Conservation (phyloP, 2,329 filamentous ascomycete genomes). For the Aspergillus sp. region DNA sequence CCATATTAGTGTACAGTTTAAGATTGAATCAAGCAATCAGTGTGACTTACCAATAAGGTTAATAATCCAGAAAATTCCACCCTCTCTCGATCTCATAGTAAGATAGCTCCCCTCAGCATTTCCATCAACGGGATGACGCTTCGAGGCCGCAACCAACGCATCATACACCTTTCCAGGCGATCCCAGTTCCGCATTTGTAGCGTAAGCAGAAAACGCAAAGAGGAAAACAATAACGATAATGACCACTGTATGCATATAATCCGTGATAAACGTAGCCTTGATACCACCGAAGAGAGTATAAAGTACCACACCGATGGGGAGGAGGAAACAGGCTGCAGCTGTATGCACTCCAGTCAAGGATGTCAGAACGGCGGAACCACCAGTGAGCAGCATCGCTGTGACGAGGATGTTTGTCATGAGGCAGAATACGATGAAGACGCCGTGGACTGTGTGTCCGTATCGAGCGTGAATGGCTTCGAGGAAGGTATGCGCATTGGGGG, state of each 20-base stretch:
- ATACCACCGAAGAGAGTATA: slow-evolving; percentile 75
- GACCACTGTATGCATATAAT: slow-evolving; percentile 77
- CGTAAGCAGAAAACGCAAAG: slow-evolving; percentile 78
- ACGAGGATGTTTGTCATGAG: slow-evolving; percentile 83
- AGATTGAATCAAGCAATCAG: background rate
- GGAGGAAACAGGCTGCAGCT: slow-evolving; percentile 75
- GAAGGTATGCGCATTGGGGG: slow-evolving; percentile 81
- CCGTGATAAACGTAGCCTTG: slow-evolving; percentile 82
- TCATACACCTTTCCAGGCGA: slow-evolving; percentile 76
- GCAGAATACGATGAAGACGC: slow-evolving; percentile 77
- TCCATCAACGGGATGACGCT: slow-evolving; percentile 68
- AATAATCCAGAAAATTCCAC: slow-evolving; percentile 86
- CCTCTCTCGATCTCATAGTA: slow-evolving; percentile 77
- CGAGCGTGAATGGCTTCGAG: slow-evolving; percentile 73
- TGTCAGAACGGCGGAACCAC: slow-evolving; percentile 70
- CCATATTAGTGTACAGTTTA: slow-evolving; percentile 1
- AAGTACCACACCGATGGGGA: slow-evolving; percentile 73
- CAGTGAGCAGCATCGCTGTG: slow-evolving; percentile 82
- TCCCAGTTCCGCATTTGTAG: slow-evolving; percentile 66
- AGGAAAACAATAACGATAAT: slow-evolving; percentile 75
- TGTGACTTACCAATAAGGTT: slow-evolving; percentile 78
- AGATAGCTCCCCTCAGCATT: slow-evolving; percentile 79
- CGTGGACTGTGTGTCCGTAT: slow-evolving; percentile 68
- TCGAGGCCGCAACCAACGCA: slow-evolving; percentile 63
- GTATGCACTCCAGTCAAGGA: slow-evolving; percentile 70